Base-by-base conservation (phyloP, 2,329 filamentous ascomycete genomes). In the Colletotrichum chrysophilum region DNA sequence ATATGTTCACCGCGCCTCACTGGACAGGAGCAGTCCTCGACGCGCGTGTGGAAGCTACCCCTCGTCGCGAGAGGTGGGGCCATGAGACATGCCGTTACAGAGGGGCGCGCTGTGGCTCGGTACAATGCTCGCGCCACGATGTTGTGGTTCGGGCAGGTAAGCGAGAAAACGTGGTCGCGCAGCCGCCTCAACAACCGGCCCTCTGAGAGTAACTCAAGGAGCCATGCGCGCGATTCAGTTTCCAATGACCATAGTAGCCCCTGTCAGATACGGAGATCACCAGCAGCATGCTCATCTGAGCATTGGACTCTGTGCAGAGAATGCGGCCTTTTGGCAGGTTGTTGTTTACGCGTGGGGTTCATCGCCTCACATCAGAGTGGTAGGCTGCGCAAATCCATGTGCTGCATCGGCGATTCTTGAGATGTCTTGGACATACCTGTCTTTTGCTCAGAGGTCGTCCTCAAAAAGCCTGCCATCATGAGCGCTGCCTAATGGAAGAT, bases 61-160 rank as follows among this genome's bases (percentile, higher is more conserved):
- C 24, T 21, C 34, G 30, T 16, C 34, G 58, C 58, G 43, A 66
- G 13, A 8, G 43, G 21, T 48, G n/a, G 43, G 32, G 34, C 58
- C 14, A 43, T 72, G 62, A 75, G 73, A 72, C 73, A 58, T 21
- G 58, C 70, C 74, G 70, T 74, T 76, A 38, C 34, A 74, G 65
- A 76, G 58, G 58, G 70, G 55, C 55, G 34, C 48, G 67, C 43
- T 71, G 67, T 74, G 52, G 34, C 65, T 65, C 36, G 36, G 56
- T 38, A 73, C 58, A 48, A 48, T 28, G 58, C 30, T 65, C 74
- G 74, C 74, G 74, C 71, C 32, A 65, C 64, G 34, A 36, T 74
- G 48, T 62, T 75, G n/a, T 76, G 65, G 36, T 73, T 43, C 34
- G 65, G 60, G 74, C 72, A 62, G 56, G 43, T n/a, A 48, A 48